Evolutionary conservation across 345 rosid species (phyloP), one percentile per base, ranked within the genome.

Genomic region (Pelargonium nanum): DNA sequence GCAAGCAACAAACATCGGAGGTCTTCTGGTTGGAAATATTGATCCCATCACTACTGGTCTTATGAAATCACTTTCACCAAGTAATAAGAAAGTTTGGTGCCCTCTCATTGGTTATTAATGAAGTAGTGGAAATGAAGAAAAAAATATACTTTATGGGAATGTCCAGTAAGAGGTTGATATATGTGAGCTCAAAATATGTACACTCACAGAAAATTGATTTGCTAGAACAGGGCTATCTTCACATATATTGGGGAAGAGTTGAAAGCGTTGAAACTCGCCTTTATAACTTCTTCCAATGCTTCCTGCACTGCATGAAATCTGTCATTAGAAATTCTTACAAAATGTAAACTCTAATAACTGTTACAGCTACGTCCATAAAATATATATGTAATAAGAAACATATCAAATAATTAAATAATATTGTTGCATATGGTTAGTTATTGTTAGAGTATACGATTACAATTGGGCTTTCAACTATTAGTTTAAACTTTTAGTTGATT

Each of bases 171-270:
- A 40, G 9, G 3, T 3, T 8, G 17, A n/a, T n/a, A n/a, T n/a
- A n/a, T 12, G 48, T 12, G 48, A 17, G 16, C 48, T 40, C 48
- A 40, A 40, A 40, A 2, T 6, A 40, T 40, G 48, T 40, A 40
- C 65, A 89, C 96, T 87, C 80, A 93, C 97, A 30, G 99, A 89
- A 83, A 93, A 89, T 60, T 93, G 99, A 75, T 93, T 87, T 60
- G 90, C 87, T 54, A 87, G 69, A 62, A 93, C 79, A 1, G 96
- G 94, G 68, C 74, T 81, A 53, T 84, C 86, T 77, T 93, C 88
- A 64, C 91, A 87, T 68, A 56, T 78, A 69, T 72, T 77, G 67
- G 99, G 95, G 59, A 85, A 81, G 21, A 93, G 74, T 53, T 93
- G 94, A 87, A 81, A 93, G 30, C 87, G 74, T 75, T 77, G 91